Conservation (phyloP, 306 rosid genomes). For the Inga oerstediana region DNA sequence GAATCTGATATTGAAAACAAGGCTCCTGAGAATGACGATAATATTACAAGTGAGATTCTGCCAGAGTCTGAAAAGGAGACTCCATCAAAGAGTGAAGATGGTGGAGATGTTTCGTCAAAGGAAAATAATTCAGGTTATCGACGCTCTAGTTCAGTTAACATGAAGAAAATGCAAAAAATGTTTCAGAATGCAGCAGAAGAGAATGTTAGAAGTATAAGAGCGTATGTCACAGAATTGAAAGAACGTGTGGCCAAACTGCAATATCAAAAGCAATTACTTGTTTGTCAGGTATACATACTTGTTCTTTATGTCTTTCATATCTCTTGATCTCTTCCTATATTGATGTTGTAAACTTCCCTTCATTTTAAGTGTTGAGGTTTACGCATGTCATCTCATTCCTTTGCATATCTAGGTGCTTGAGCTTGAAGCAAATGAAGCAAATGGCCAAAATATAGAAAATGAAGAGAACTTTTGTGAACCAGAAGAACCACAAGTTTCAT, state of each 20-base stretch:
- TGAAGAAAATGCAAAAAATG: conserved; percentile 99
- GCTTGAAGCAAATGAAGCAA: conserved; percentile 96
- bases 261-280: conserved; percentile 97
- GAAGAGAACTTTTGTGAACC: conserved; percentile 61
- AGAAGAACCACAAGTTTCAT: conserved; percentile 67
- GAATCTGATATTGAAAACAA: conserved; percentile 78
- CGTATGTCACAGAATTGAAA: conserved; percentile 96
- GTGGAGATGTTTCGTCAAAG: conserved; percentile 84
- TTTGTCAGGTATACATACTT: conserved; percentile 81
- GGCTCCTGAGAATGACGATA: conserved; percentile 69
- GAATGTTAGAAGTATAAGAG: conserved; percentile 95
- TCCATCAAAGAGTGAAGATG: conserved; percentile 86
- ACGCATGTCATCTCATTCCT: conserved; percentile 3
- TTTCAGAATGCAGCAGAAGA: conserved; percentile 99
- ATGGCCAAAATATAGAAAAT: conserved; percentile 72
- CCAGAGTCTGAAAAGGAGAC: conserved; percentile 84
- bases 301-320: not conserved
- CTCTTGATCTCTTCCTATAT: not conserved
- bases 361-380: conserved; percentile 9
- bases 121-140: conserved; percentile 78
- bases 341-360: not conserved
- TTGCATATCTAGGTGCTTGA: conserved; percentile 74
- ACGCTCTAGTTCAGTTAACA: conserved; percentile 92
- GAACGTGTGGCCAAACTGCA: conserved; percentile 98
- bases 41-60: conserved; percentile 52